phyloP scores from a whole-genome alignment of 176 grass and related monocot genomes.

The Ensete ventricosum region DNA sequence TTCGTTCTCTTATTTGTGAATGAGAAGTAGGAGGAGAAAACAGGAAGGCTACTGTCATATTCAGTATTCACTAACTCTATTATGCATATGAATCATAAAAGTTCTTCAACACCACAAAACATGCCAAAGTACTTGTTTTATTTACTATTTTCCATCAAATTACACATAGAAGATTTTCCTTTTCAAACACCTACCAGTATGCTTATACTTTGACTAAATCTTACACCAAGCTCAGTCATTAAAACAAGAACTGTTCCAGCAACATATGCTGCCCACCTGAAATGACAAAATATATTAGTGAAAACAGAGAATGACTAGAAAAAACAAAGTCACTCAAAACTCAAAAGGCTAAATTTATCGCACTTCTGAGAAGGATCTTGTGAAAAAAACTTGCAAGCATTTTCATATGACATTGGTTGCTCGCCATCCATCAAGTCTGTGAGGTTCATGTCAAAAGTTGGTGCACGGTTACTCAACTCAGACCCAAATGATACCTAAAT shows the following conservation, averaged over 20 bases:
- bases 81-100: too few species aligned
- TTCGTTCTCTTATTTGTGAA: too few species aligned
- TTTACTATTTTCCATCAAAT: too few species aligned
- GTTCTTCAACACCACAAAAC: too few species aligned
- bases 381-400: constrained; percentile 64
- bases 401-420: constrained; percentile 78
- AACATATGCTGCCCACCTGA: constrained; percentile 98
- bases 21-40: too few species aligned
- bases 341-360: neutral
- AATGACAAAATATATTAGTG: constrained; percentile 1
- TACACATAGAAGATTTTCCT: constrained; percentile 1
- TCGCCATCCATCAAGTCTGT: constrained; percentile 87
- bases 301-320: neutral
- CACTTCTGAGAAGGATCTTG: constrained; percentile 92
- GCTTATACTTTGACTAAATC: constrained; percentile 73
- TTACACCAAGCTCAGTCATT: constrained; percentile 76
- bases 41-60: too few species aligned
- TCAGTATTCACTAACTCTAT: too few species aligned
- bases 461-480: constrained; percentile 83
- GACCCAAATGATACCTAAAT: constrained; percentile 90
- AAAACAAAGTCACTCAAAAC: neutral
- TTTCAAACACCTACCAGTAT: constrained; percentile 49
- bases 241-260: constrained; percentile 94
- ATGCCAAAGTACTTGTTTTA: too few species aligned
- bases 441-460: constrained; percentile 93